Percentiles rank a stretch among this genome's conserved stretches.
Evolutionary conservation across 2,329 filamentous ascomycete genomes (phyloP).

Genomic region (Talaromyces sp.): DNA sequence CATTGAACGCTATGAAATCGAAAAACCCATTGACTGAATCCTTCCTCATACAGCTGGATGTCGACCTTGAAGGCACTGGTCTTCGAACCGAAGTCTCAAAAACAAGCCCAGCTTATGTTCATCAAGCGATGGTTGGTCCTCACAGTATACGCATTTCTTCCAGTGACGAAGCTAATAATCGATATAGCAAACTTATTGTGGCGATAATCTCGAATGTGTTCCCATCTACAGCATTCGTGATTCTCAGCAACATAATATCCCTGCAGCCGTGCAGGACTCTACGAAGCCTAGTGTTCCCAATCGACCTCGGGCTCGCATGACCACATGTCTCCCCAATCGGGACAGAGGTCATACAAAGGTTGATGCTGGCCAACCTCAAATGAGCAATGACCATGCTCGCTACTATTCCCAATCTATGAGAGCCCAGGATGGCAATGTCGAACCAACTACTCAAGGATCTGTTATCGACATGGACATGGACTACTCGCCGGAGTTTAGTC

Average conservation of each 20-base stretch:
- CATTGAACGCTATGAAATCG: constrained; percentile 85
- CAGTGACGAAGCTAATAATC: too few species aligned
- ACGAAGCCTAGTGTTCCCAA: constrained; percentile 6
- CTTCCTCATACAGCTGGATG: constrained; percentile 88
- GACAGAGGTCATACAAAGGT: constrained; percentile 17
- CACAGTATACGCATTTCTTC: background rate
- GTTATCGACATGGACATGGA: constrained; percentile 35
- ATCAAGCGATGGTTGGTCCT: constrained; percentile 18
- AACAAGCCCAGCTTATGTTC: constrained; percentile 6
- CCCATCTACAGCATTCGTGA: constrained; percentile 15
- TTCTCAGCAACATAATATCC: background rate
- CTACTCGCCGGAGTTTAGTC: constrained; percentile 32
- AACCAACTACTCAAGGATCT: constrained; percentile 1
- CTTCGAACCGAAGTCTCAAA: constrained; percentile 29
- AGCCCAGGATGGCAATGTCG: constrained; percentile 4
- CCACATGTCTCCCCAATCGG: constrained; percentile 31
- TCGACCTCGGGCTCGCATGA: constrained; percentile 6
- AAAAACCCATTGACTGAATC: constrained; percentile 92
- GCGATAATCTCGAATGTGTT: constrained; percentile 11
- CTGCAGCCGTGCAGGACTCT: constrained; percentile 2
- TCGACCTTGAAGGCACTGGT: constrained; percentile 72
- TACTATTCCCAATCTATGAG: constrained; percentile 14
- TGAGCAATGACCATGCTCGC: constrained; percentile 4
- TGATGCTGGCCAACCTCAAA: background rate
- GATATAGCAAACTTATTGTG: constrained; percentile 14